Evolutionary conservation across 1,139 yeast genomes (phyloP).

Genomic region (Geotrichum aggregatum): DNA sequence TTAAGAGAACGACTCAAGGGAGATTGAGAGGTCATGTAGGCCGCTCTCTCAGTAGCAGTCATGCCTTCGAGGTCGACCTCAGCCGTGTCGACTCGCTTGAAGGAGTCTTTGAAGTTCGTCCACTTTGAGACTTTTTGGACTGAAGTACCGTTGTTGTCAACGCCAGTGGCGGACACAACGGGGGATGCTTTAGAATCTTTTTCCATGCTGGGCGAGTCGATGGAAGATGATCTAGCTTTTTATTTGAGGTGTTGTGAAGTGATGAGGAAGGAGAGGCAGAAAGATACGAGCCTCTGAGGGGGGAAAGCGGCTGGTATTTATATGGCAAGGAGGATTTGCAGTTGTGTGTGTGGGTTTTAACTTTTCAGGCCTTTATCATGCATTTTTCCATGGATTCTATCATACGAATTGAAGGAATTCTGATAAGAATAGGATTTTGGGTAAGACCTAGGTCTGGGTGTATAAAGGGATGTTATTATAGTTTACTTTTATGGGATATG

Average conservation of each 20-base stretch:
- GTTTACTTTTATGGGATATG: too few species aligned
- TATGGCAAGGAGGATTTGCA: neutral
- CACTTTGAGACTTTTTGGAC: constrained; percentile 30
- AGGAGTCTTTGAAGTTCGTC: constrained; percentile 50
- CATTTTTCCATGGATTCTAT: too few species aligned
- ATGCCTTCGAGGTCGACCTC: constrained; percentile 62
- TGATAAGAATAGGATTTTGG: too few species aligned
- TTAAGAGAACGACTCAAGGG: constrained; percentile 42
- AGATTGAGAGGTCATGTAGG: constrained; percentile 28
- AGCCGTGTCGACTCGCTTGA: constrained; percentile 51
- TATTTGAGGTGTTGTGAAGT: neutral
- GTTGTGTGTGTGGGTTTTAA: neutral
- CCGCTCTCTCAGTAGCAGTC: constrained; percentile 42
- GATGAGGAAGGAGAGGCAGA: neutral
- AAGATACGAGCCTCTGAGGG: too few species aligned
- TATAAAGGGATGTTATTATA: too few species aligned
- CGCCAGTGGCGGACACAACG: constrained; percentile 1
- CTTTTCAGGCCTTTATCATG: too few species aligned
- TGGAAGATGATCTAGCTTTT: neutral
- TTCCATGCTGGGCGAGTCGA: neutral
- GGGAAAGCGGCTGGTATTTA: neutral
- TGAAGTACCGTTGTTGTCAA: constrained; percentile 4
- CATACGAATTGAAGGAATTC: too few species aligned
- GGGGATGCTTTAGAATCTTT: neutral
- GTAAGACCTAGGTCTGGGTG: too few species aligned